Base-by-base conservation (phyloP, 108 stramenopile genomes). In the Licmophora abbreviata region DNA sequence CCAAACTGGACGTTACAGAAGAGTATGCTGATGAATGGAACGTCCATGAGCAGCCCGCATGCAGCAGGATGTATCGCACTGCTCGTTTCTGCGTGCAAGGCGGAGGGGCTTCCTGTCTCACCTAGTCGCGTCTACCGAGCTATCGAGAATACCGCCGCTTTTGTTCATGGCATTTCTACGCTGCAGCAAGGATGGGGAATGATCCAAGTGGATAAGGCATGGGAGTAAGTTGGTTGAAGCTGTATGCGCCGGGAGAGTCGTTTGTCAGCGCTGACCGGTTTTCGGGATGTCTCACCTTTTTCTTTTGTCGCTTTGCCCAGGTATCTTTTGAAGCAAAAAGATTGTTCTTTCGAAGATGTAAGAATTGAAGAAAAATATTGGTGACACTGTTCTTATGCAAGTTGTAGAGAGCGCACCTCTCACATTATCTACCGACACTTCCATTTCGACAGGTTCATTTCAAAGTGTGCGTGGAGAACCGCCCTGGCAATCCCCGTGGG, bases 11-110 rank as follows among this genome's bases (percentile, higher is more conserved):
- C 75, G 8, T 56, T 95, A 26, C 83, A 89, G 57, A 76, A 73
- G 49, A 72, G 59, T 23, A 66, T 66, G 49, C 85, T 87, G 44
- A 94, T 89, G 79, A 84, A 93, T 63, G 95, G 95, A 20, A 93
- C 94, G 4, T 73, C 67, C 42, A 92, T 88, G 77, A 48, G 65
- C 28, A 59, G 61, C 44, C 93, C 93, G 0, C 79, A 95, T 67
- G 86, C 75, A 9, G 61, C 73, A 30, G 95, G 95, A 11, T 75
- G 72, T 68, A 68, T 88, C 0, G 87, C 88, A 12, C 78, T 90
- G 17, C 40, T 96, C 32, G 54, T 94, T 17, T 77, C 77, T 33
- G 92, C 86, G 1, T 66, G 76, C 50, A 76, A 84, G 52, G 69
- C 76, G 45, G 46, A 72, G 44, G 68, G 72, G 25, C 56, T 77